Evolutionary conservation across 2,329 filamentous ascomycete genomes (phyloP).

Genomic region (Calycina herbarum): DNA sequence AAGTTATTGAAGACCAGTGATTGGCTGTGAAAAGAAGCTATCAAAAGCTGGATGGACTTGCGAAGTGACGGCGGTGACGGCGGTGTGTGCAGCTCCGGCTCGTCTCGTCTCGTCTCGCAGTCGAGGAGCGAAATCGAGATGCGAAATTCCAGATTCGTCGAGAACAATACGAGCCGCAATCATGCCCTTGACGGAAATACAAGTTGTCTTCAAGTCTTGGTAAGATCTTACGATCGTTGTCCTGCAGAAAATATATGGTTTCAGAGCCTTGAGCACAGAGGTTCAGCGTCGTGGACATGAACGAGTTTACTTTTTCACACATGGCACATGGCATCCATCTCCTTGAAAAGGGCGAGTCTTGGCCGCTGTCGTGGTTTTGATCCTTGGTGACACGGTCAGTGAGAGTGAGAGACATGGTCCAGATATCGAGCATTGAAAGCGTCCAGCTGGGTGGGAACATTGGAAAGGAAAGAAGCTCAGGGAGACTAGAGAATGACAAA

Average conservation of each 20-base stretch:
- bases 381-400: neutral
- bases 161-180: neutral
- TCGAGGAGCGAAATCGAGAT: neutral
- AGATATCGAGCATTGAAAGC: no score
- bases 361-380: neutral
- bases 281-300: neutral
- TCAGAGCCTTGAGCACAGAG: constrained; percentile 1
- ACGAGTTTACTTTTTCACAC: neutral
- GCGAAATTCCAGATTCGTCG: neutral
- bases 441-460: no score
- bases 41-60: neutral
- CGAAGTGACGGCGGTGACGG: neutral
- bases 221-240: neutral
- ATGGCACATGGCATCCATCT: neutral
- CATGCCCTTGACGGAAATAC: neutral
- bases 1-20: neutral
- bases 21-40: neutral
- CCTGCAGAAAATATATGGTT: neutral
- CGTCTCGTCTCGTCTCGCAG: neutral
- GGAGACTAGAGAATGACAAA: neutral
- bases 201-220: neutral
- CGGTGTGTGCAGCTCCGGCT: neutral
- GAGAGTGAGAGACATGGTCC: neutral
- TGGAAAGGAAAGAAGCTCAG: neutral
- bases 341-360: neutral